phyloP scores from a whole-genome alignment of 73 alveolate genomes.

The Tetrahymena thermophila region DNA sequence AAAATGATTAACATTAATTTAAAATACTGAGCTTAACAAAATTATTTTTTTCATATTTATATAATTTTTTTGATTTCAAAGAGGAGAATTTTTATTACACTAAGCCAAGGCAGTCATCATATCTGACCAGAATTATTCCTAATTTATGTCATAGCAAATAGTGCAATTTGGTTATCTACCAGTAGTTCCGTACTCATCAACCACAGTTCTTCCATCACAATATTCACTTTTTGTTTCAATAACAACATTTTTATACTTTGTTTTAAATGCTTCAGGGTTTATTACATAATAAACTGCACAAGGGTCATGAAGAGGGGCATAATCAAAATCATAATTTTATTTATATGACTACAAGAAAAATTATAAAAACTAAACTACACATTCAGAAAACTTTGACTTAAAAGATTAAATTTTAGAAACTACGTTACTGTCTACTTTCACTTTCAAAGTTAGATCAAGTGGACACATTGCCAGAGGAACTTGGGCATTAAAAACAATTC shows the following conservation, averaged over 20 bases:
- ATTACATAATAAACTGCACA: neutral
- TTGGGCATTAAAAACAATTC: neutral
- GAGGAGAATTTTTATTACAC: neutral
- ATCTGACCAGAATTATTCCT: neutral
- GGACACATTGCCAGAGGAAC: neutral
- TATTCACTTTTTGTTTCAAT: neutral
- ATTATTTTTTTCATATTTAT: neutral
- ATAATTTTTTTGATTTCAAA: neutral
- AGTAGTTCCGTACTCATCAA: neutral
- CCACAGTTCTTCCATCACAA: neutral
- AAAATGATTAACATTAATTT: no score
- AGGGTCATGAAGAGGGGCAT: neutral
- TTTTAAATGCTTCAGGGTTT: neutral
- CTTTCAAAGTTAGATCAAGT: neutral
- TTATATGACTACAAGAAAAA: neutral
- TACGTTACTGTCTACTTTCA: neutral
- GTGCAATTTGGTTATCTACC: neutral
- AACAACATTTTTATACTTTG: neutral
- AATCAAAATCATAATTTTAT: neutral
- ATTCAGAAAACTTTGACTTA: neutral
- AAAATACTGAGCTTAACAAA: no score
- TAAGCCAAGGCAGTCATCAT: neutral
- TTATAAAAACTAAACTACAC: neutral
- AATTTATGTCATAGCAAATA: neutral
- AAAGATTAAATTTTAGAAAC: neutral